Evolutionary conservation across 192 early-diverging fungal genomes (phyloP).

Genomic region (Funneliformis mosseae): DNA sequence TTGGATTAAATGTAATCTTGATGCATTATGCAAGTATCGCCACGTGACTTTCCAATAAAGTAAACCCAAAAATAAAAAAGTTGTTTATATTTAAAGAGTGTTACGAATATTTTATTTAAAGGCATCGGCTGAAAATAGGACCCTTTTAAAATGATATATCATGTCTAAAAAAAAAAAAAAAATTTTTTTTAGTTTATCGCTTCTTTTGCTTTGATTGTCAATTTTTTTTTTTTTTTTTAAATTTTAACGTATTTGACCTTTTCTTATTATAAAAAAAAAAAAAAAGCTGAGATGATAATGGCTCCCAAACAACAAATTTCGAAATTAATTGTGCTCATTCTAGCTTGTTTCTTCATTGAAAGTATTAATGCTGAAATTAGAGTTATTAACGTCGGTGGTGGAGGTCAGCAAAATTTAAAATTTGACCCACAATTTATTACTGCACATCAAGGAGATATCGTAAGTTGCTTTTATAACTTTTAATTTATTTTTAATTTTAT

Average conservation of each 20-base stretch:
- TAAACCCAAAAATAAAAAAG: background rate
- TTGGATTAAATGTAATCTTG: no score
- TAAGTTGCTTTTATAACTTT: background rate
- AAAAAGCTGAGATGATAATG: background rate
- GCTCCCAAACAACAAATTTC: background rate
- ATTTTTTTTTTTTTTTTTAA: background rate
- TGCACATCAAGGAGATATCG: background rate
- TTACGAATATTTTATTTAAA: background rate
- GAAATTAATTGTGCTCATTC: background rate
- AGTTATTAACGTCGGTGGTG: background rate
- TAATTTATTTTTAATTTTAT: background rate
- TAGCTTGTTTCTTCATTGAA: background rate
- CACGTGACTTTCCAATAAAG: no score
- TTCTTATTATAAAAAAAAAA: no score
- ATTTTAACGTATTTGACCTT: no score
- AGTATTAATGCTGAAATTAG: background rate
- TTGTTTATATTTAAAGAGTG: background rate
- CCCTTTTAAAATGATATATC: background rate
- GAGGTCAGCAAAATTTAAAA: background rate
- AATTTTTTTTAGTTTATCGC: background rate
- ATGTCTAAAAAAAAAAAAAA: background rate
- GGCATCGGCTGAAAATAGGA: background rate
- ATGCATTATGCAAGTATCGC: no score
- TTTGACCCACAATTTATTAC: background rate
- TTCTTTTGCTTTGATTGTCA: background rate